A percentile compares a stretch with the other conserved stretches of the same genome.
Evolutionary conservation across 169 alveolate species (phyloP).

Genomic region (Fabrea salina): DNA sequence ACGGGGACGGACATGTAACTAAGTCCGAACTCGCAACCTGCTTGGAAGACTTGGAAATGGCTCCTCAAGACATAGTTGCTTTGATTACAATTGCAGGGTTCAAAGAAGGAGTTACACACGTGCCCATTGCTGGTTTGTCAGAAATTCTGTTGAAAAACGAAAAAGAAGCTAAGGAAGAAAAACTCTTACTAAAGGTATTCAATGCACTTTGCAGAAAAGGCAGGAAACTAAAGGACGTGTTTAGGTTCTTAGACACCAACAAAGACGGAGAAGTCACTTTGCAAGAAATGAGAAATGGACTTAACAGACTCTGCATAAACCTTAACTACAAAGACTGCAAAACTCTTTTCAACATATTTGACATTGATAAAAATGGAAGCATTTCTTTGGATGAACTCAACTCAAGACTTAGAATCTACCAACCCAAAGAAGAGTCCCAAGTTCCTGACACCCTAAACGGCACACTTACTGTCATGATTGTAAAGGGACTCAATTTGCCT

Average conservation of each 20-base stretch:
- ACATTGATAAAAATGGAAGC: conserved; percentile 9
- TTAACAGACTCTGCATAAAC: not conserved
- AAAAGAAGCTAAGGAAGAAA: not conserved
- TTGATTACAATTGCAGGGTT: conserved; percentile 1
- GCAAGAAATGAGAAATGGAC: not conserved
- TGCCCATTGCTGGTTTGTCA: not conserved
- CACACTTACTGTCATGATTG: not conserved
- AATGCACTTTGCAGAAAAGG: not conserved
- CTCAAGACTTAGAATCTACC: not conserved
- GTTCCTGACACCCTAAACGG: not conserved
- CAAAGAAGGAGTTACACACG: not conserved
- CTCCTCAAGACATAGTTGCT: conserved; percentile 7
- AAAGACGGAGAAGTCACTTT: not conserved
- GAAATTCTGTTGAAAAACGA: not conserved
- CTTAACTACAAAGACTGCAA: not conserved
- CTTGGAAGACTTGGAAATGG: not conserved
- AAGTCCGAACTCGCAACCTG: not conserved
- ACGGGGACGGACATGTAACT: not conserved
- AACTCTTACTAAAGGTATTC: not conserved
- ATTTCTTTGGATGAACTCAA: conserved; percentile 9
- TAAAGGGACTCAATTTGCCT: not conserved
- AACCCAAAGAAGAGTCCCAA: not conserved
- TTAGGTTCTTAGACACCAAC: not conserved
- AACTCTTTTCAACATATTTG: not conserved
- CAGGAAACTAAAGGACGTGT: not conserved